Conservation (phyloP, 2,329 filamentous ascomycete species). For the Ophiostoma himal-ulmi region DNA sequence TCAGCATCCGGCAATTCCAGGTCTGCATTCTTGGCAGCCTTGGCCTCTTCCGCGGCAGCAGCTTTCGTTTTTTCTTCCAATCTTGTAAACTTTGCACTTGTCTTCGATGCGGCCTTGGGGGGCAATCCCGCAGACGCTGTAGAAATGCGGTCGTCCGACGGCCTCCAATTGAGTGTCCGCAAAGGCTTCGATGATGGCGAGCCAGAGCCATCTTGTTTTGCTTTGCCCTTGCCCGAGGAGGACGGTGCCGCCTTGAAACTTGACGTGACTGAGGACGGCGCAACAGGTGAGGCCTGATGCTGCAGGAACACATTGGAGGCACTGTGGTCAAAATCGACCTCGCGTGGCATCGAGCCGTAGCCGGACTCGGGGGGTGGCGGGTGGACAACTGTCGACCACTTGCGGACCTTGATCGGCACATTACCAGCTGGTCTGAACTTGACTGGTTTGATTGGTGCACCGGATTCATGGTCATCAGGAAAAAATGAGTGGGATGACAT, state of each 20-base stretch:
- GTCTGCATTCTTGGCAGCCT: not conserved
- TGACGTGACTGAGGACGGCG: not conserved
- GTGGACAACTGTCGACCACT: constrained; percentile 7
- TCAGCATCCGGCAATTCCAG: not conserved
- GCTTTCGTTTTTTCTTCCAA: constrained; percentile 1
- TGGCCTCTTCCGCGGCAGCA: not conserved
- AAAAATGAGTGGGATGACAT: not conserved
- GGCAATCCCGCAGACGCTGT: not conserved
- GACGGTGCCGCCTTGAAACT: not conserved
- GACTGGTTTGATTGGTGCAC: not conserved
- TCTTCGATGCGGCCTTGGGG: not conserved
- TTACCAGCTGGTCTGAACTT: constrained; percentile 4
- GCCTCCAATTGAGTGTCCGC: constrained; percentile 1
- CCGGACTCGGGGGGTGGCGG: constrained; percentile 9
- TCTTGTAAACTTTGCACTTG: not conserved
- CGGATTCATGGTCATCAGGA: not conserved
- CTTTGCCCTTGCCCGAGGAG: not conserved
- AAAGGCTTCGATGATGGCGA: not conserved
- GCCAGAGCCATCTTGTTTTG: not conserved
- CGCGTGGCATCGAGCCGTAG: not conserved
- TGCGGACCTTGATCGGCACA: constrained; percentile 7
- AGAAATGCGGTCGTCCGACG: constrained; percentile 4
- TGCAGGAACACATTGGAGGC: constrained; percentile 1
- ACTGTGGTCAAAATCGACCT: constrained; percentile 13
- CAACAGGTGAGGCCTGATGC: not conserved